A percentile compares a stretch with the other conserved stretches of the same genome.
phyloP scores from a whole-genome alignment of 2,329 filamentous ascomycete genomes.

The Phialophora macrospora region DNA sequence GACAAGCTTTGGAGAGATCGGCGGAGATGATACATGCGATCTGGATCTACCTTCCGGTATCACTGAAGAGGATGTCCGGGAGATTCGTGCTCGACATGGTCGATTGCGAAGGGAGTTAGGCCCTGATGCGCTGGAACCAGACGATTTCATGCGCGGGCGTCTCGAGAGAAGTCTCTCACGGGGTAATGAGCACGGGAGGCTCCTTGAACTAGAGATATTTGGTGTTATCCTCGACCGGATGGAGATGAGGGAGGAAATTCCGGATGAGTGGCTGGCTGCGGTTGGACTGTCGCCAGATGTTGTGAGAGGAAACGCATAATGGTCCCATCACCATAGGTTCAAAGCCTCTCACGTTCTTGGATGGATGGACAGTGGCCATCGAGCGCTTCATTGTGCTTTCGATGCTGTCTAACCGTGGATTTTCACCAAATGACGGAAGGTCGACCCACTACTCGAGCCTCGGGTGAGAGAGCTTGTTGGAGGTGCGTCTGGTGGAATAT shows the following conservation, averaged over 20 bases:
- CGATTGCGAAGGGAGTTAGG: conserved; percentile 15
- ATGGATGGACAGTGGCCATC: neutral
- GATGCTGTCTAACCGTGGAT: neutral
- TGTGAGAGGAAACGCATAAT: conserved; percentile 41
- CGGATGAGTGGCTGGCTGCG: conserved; percentile 80
- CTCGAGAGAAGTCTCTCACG: conserved; percentile 18
- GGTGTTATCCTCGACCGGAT: conserved; percentile 73
- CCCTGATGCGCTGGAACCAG: neutral
- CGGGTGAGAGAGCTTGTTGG: neutral
- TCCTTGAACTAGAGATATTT: conserved; percentile 64
- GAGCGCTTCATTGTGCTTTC: neutral
- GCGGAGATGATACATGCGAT: conserved; percentile 37
- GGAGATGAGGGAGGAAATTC: conserved; percentile 73
- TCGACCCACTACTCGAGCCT: neutral
- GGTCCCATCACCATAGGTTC: neutral
- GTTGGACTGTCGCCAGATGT: conserved; percentile 59
- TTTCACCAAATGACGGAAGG: neutral
- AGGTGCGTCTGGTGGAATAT: neutral
- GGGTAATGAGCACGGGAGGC: conserved; percentile 14
- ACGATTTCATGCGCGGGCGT: neutral
- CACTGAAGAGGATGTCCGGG: conserved; percentile 37
- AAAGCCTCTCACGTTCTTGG: neutral
- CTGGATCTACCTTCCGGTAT: conserved; percentile 38
- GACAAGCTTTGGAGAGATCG: conserved; percentile 39
- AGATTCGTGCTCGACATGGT: conserved; percentile 37